Percentiles rank a stretch among this genome's conserved stretches.
Evolutionary conservation across 768 basidiomycete species (phyloP).

Genomic region (Tubosaeta brunneosetosa): DNA sequence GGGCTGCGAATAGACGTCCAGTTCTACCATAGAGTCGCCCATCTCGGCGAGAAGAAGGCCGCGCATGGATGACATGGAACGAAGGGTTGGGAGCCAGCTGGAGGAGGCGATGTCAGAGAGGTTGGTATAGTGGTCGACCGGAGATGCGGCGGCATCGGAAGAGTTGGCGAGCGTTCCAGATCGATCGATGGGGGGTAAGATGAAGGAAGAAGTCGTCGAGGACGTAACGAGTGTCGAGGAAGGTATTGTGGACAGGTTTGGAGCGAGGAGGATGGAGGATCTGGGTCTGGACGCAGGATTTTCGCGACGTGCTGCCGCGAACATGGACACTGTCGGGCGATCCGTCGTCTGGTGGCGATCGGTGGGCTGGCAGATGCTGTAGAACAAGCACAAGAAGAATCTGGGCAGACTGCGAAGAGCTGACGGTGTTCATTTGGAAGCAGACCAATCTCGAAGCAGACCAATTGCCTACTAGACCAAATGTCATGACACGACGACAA

Average conservation of each 20-base stretch:
- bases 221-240: constrained; percentile 24
- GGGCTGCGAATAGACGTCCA: constrained; percentile 33
- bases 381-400: constrained; percentile 7
- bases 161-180: constrained; percentile 10
- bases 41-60: constrained; percentile 45
- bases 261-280: constrained; percentile 14
- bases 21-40: constrained; percentile 44
- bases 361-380: constrained; percentile 10
- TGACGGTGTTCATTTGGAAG: constrained; percentile 22
- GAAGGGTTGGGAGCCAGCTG: constrained; percentile 25
- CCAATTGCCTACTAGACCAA: constrained; percentile 6
- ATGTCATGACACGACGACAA: background rate
- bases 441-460: constrained; percentile 19
- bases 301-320: background rate
- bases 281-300: constrained; percentile 6
- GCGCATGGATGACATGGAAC: constrained; percentile 40
- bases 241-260: constrained; percentile 25
- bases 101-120: constrained; percentile 3
- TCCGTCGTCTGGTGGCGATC: constrained; percentile 1
- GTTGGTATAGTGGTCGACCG: constrained; percentile 1
- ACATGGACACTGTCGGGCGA: constrained; percentile 9
- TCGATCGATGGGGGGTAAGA: constrained; percentile 10
- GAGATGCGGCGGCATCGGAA: constrained; percentile 21
- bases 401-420: background rate
- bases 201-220: constrained; percentile 24